These are phyloP conservation scores for Nannochloropsis oceanica DNA, from an alignment of 108 stramenopile species.

Conservation along the genomic window DNA sequence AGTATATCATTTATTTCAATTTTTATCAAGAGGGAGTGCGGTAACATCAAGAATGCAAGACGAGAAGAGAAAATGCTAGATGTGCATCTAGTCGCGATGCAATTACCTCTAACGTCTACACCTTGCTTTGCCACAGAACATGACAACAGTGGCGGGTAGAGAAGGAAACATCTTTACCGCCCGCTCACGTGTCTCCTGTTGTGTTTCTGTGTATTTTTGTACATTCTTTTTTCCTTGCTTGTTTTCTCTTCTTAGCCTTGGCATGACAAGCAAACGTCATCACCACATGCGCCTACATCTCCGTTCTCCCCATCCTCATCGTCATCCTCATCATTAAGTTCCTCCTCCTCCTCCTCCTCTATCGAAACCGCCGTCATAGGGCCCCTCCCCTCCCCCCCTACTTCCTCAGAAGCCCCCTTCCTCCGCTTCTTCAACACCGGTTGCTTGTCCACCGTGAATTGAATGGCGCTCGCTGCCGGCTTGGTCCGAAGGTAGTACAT, in stretches of 20 bases:
- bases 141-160: no score
- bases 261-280: not conserved
- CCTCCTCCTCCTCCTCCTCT: not conserved
- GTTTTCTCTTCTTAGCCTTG: not conserved
- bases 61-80: no score
- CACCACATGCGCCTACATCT: not conserved
- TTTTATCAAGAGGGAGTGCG: no score
- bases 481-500: conserved; percentile 69
- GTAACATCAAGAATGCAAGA: no score
- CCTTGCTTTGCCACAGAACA: no score
- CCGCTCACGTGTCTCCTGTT: no score
- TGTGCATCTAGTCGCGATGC: no score
- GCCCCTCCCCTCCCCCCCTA: not conserved
- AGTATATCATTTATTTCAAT: no score
- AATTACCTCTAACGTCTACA: no score
- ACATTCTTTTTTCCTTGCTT: no score
- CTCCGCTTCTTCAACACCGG: not conserved
- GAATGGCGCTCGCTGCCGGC: conserved; percentile 48
- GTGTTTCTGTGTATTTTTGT: no score
- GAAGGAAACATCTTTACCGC: no score
- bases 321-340: not conserved
- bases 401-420: not conserved
- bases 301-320: not conserved
- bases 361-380: not conserved
- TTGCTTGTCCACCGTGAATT: conserved; percentile 81